phyloP scores from a whole-genome alignment of 345 rosid species.

The Euclidium syriacum region DNA sequence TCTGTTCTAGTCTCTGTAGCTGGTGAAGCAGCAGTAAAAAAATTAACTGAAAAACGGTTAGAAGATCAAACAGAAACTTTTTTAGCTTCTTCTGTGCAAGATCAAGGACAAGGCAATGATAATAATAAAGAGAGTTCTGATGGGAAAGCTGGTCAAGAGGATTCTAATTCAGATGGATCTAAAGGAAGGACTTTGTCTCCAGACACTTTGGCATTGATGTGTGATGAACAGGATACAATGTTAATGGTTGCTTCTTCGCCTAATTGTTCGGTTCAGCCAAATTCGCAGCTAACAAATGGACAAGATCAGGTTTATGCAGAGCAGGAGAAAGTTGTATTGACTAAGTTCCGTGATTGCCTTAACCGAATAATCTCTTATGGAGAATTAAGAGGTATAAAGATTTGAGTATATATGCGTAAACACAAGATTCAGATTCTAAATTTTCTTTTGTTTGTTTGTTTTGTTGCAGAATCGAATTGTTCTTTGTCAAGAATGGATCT shows the following conservation, averaged over 20 bases:
- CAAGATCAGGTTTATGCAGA: conserved; percentile 61
- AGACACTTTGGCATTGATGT: conserved; percentile 94
- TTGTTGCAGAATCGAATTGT: conserved; percentile 32
- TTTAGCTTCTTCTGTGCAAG: conserved; percentile 21
- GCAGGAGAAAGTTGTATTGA: conserved; percentile 74
- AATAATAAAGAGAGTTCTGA: conserved; percentile 37
- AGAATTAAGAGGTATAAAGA: conserved; percentile 58
- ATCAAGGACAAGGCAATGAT: conserved; percentile 44
- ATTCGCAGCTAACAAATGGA: conserved; percentile 49
- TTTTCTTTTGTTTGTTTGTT: conserved; percentile 2
- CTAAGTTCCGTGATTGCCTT: conserved; percentile 83
- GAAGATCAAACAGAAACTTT: conserved; percentile 14
- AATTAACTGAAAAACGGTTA: conserved; percentile 36
- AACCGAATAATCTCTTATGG: conserved; percentile 76
- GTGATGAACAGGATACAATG: conserved; percentile 91
- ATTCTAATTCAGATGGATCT: conserved; percentile 46
- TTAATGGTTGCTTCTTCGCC: conserved; percentile 65
- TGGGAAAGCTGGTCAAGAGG: conserved; percentile 42
- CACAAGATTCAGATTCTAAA: conserved; percentile 6
- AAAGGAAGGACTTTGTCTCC: conserved; percentile 86
- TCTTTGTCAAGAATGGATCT: conserved; percentile 23
- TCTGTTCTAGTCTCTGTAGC: conserved; percentile 76
- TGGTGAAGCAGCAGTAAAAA: conserved; percentile 65
- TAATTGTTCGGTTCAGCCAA: conserved; percentile 55
- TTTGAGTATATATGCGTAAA: neutral